Percentiles rank a stretch among this genome's conserved stretches.
Evolutionary conservation across 305 asterid species (phyloP).

Genomic region (Galium porrigens): DNA sequence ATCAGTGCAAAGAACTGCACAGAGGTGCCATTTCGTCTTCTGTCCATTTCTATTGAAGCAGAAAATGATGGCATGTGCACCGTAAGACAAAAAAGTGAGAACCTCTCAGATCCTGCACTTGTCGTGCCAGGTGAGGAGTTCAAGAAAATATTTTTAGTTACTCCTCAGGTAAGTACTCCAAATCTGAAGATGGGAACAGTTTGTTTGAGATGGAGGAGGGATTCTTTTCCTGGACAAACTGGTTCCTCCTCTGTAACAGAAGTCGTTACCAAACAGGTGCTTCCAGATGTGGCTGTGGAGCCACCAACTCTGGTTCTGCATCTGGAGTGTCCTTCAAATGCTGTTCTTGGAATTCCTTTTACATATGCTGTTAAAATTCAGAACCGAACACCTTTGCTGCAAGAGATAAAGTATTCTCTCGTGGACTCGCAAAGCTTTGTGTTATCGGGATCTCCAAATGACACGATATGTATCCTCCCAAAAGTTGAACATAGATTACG

Average conservation of each 20-base stretch:
- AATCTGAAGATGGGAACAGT: slow-evolving; percentile 49
- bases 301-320: slow-evolving; percentile 57
- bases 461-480: slow-evolving; percentile 58
- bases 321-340: slow-evolving; percentile 67
- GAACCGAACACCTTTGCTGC: slow-evolving; percentile 60
- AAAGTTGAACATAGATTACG: slow-evolving; percentile 41
- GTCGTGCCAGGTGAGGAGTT: slow-evolving; percentile 85
- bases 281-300: slow-evolving; percentile 67
- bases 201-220: slow-evolving; percentile 70
- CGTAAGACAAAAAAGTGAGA: slow-evolving; percentile 40
- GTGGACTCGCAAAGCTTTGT: slow-evolving; percentile 80
- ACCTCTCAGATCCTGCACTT: slow-evolving; percentile 29
- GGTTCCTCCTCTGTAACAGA: slow-evolving; percentile 25
- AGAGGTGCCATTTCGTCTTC: slow-evolving; percentile 61
- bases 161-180: slow-evolving; percentile 35
- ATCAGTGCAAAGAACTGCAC: slow-evolving; percentile 67
- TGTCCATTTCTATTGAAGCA: slow-evolving; percentile 51
- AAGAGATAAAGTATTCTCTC: slow-evolving; percentile 68
- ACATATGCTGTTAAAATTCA: slow-evolving; percentile 37
- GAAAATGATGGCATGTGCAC: slow-evolving; percentile 36
- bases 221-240: slow-evolving; percentile 23
- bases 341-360: slow-evolving; percentile 65
- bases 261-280: slow-evolving; percentile 46
- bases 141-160: slow-evolving; percentile 62
- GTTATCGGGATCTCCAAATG: slow-evolving; percentile 71